Evolutionary conservation across 2,329 filamentous ascomycete species (phyloP).

Genomic region (Penicillium sp.): DNA sequence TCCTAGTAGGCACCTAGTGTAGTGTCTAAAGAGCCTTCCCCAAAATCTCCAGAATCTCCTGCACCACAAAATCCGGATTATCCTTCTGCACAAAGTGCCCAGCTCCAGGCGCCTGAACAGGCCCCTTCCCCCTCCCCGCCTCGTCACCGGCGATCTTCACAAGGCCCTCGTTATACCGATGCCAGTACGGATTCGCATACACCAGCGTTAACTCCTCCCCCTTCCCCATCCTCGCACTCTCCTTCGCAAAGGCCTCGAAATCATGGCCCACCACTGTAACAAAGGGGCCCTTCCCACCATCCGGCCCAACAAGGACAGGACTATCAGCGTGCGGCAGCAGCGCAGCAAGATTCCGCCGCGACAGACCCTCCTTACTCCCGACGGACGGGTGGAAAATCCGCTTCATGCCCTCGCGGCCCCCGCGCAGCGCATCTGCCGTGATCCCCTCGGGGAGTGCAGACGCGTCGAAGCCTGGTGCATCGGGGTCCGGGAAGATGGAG

Average conservation of each 20-base stretch:
- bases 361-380: slow-evolving; percentile 56
- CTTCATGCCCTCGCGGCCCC: slow-evolving; percentile 39
- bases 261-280: slow-evolving; percentile 61
- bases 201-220: slow-evolving; percentile 31
- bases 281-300: slow-evolving; percentile 43
- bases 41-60: slow-evolving; percentile 32
- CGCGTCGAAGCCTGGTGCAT: slow-evolving; percentile 52
- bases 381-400: slow-evolving; percentile 56
- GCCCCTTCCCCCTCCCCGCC: slow-evolving; percentile 47
- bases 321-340: slow-evolving; percentile 52
- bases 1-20: background rate
- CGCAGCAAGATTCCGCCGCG: slow-evolving; percentile 50
- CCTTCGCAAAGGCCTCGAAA: slow-evolving; percentile 56
- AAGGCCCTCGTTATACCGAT: slow-evolving; percentile 59
- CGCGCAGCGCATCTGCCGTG: slow-evolving; percentile 38
- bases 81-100: slow-evolving; percentile 64
- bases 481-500: slow-evolving; percentile 61
- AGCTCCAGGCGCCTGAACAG: slow-evolving; percentile 53
- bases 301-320: slow-evolving; percentile 48
- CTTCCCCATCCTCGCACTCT: slow-evolving; percentile 41
- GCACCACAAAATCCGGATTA: slow-evolving; percentile 53
- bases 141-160: slow-evolving; percentile 46
- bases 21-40: slow-evolving; percentile 12
- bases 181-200: slow-evolving; percentile 52
- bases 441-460: slow-evolving; percentile 47